These are phyloP conservation scores for Candida sp. DNA, from an alignment of 1,139 yeast genomes.

Conservation along the genomic window DNA sequence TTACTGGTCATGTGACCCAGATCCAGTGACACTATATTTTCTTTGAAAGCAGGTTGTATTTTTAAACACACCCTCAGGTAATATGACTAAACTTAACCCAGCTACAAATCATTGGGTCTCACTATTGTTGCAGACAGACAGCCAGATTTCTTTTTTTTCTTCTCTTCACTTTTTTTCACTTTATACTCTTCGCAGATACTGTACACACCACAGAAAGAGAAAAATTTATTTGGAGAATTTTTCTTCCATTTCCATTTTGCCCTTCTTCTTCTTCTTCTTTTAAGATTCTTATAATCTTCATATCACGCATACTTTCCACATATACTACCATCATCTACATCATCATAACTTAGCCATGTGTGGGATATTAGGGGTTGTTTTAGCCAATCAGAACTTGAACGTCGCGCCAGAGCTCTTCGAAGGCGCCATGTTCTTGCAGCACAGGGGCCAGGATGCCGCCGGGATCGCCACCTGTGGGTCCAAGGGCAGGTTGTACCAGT, in stretches of 20 bases:
- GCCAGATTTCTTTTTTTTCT: too few species aligned
- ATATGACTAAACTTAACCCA: too few species aligned
- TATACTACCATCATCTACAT: background rate
- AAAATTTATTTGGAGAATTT: background rate
- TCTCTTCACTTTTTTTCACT: background rate
- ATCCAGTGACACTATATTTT: background rate
- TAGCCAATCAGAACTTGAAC: slow-evolving; percentile 72
- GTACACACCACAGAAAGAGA: background rate
- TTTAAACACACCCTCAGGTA: background rate
- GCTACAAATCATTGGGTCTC: too few species aligned
- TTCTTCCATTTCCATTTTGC: background rate
- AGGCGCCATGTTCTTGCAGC: slow-evolving; percentile 93
- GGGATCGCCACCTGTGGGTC: slow-evolving; percentile 97
- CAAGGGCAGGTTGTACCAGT: slow-evolving; percentile 93
- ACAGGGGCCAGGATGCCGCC: slow-evolving; percentile 99
- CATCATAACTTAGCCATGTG: slow-evolving; percentile 58
- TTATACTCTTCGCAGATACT: background rate
- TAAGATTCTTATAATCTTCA: slow-evolving; percentile 1
- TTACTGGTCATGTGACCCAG: background rate
- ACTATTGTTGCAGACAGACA: too few species aligned
- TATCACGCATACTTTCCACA: background rate
- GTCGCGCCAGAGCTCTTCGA: slow-evolving; percentile 93
- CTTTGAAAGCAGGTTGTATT: background rate
- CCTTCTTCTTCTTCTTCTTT: slow-evolving; percentile 1
- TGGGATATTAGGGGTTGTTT: slow-evolving; percentile 89